phyloP scores from a whole-genome alignment of 2,329 filamentous ascomycete species.

The Keithomyces neogunnii region DNA sequence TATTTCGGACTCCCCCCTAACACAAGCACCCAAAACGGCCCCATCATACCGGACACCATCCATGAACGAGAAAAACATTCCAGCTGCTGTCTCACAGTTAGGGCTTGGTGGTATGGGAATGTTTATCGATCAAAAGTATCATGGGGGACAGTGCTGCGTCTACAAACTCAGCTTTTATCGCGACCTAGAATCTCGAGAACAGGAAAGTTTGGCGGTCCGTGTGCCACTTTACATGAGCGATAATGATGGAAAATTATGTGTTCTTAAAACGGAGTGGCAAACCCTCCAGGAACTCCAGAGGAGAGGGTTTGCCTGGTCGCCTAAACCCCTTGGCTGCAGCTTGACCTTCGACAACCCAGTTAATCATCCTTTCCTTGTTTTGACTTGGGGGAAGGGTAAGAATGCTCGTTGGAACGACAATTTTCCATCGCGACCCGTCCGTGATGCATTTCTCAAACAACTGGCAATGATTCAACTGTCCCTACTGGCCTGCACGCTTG shows the following conservation, averaged over 20 bases:
- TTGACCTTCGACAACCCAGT: conserved; percentile 2
- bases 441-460: background rate
- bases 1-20: too few species aligned
- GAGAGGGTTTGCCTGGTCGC: conserved; percentile 1
- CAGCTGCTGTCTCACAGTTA: background rate
- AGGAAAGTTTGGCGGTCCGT: background rate
- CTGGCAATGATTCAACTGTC: conserved; percentile 2
- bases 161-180: conserved; percentile 1
- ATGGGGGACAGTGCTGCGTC: conserved; percentile 3
- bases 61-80: background rate
- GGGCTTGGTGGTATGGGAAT: background rate
- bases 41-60: too few species aligned
- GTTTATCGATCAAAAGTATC: background rate
- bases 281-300: background rate
- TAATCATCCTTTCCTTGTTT: background rate
- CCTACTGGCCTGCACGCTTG: background rate
- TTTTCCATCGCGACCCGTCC: background rate
- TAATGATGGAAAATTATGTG: background rate
- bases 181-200: background rate
- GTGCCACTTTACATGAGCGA: background rate
- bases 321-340: background rate
- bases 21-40: too few species aligned
- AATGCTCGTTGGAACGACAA: background rate
- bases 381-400: conserved; percentile 2
- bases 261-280: background rate